Base-by-base conservation (phyloP, 2,329 filamentous ascomycete species). In the Fusarium sp. region DNA sequence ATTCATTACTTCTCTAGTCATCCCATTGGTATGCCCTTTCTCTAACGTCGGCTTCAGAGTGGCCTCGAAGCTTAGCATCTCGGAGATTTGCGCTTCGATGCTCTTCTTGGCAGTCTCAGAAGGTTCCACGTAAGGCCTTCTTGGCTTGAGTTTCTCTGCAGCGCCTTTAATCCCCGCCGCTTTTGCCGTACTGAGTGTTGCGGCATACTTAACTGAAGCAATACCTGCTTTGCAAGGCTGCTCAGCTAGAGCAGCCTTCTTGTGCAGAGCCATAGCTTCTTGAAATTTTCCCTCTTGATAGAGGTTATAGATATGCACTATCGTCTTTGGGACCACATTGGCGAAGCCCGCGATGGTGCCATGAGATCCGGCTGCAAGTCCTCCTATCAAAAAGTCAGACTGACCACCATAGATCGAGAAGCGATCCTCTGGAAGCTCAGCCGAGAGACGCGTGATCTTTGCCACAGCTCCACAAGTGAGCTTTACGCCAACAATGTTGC, bases 381-480 rank as follows among this genome's bases (percentile, higher is more conserved):
- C 87, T 9, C 86, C 87, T 52, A 91, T 80, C 18, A 93, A 76
- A 77, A 92, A 93, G 73, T 94, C 91, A 2, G 86, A 88, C 79
- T 93, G 91, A 0, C 92, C 92, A 3, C 90, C 91, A 72, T 88
- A 93, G 0, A 88, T 86, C 0, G 89, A 85, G 74, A 94, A 94
- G 3, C 82, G 75, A 1, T 85, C 82, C 0, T 83, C 76, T 0
- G 83, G 77, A 47, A 92, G 77, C 65, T 81, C 77, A 16, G 82
- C 82, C 0, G 79, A 76, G 4, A 93, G 83, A 2, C 91, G 83
- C 3, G 88, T 87, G 60, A 93, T 85, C 77, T 92, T 93, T 52
- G 89, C 91, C 33, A 92, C 91, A 65, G 87, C 89, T 20, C 90
- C 90, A 74, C 91, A 92, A 1, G 90, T 92, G 50, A 92, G 80